phyloP scores from a whole-genome alignment of 139 green algal genomes.

The Coccomyxa sp. region DNA sequence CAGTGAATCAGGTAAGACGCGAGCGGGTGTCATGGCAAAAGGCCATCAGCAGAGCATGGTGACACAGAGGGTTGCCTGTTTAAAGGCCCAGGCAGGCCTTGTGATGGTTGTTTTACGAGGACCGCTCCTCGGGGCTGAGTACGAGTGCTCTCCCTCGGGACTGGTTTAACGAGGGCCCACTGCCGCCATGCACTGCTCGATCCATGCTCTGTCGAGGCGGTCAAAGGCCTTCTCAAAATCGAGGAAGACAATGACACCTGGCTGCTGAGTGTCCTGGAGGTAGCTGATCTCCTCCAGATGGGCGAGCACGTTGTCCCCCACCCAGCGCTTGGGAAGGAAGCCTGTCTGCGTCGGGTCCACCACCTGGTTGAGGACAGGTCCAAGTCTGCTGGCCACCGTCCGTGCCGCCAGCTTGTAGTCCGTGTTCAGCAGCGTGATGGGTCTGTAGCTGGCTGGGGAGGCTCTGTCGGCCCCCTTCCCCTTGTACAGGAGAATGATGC shows the following conservation, averaged over 20 bases:
- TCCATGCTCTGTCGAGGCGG: background rate
- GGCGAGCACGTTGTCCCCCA: constrained; percentile 50
- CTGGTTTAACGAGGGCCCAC: too few species aligned
- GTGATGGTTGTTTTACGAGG: too few species aligned
- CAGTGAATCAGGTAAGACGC: too few species aligned
- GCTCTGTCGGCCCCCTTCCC: constrained; percentile 53
- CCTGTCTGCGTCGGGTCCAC: background rate
- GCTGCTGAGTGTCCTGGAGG: constrained; percentile 21
- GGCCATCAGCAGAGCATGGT: too few species aligned
- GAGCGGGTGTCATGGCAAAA: too few species aligned
- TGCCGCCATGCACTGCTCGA: too few species aligned
- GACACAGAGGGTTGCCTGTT: too few species aligned
- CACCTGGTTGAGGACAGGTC: too few species aligned
- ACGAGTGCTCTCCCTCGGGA: too few species aligned
- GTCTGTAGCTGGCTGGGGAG: constrained; percentile 36
- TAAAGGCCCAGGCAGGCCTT: too few species aligned
- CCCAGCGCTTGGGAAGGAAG: constrained; percentile 29
- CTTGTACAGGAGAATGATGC: background rate
- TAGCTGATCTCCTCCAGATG: constrained; percentile 48
- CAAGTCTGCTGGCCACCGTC: background rate
- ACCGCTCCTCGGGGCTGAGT: too few species aligned
- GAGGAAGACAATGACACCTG: background rate
- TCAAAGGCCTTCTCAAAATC: background rate
- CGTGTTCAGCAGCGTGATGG: constrained; percentile 41
- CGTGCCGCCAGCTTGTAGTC: constrained; percentile 38